These are phyloP conservation scores for Staphylotrichum tortipilum DNA, from an alignment of 495 filamentous ascomycete species.

Conservation along the genomic window DNA sequence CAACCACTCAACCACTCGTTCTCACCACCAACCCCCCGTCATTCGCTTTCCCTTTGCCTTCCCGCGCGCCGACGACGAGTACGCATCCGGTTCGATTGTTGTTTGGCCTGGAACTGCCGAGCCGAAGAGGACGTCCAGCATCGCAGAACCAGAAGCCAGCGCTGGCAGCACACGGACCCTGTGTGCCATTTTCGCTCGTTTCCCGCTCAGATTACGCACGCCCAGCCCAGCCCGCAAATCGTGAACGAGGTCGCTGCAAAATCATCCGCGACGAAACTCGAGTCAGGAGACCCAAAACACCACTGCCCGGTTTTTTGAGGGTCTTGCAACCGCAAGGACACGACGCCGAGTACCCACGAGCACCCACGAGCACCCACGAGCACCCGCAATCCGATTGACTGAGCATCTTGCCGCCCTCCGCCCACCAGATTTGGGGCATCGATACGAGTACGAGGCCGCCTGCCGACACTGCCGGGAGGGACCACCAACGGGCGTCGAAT, in stretches of 20 bases:
- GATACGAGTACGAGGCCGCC: neutral
- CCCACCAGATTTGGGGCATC: too few relatives aligned
- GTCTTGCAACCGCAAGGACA: too few relatives aligned
- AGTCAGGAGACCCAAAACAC: neutral
- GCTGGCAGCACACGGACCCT: neutral
- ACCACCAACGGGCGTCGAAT: neutral
- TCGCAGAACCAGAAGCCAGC: too few relatives aligned
- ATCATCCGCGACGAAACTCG: neutral
- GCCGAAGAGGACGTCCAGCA: neutral
- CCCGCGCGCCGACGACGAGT: neutral
- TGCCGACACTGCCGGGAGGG: neutral
- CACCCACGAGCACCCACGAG: neutral
- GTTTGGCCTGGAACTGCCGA: neutral
- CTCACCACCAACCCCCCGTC: neutral
- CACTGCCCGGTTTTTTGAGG: neutral
- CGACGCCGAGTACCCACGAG: neutral
- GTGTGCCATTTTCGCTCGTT: slow-evolving; percentile 9
- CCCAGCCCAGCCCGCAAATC: neutral
- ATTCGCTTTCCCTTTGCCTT: neutral
- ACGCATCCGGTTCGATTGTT: too few relatives aligned
- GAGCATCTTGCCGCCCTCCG: too few relatives aligned
- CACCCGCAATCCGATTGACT: neutral
- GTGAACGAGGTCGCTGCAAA: too few relatives aligned
- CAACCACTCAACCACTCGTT: neutral
- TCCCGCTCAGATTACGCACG: neutral